phyloP scores from a whole-genome alignment of 2,329 filamentous ascomycete genomes.

The Microascus cirrosus region DNA sequence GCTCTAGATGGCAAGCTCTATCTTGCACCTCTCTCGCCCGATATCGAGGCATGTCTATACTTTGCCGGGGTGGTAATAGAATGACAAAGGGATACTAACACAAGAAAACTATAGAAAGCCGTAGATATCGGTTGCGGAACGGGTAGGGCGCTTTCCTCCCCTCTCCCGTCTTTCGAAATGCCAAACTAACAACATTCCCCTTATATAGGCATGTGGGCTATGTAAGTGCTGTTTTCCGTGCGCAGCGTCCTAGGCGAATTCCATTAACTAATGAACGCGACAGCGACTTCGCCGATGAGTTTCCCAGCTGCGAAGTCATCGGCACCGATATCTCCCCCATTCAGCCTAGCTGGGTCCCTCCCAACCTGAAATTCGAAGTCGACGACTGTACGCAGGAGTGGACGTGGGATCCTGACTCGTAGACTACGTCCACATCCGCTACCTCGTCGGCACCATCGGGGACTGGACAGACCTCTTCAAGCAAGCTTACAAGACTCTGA shows the following conservation, averaged over 20 bases:
- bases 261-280: neutral
- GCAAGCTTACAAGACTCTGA: slow-evolving; percentile 37
- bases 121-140: no score
- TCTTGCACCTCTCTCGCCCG: slow-evolving; percentile 26
- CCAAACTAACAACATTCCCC: slow-evolving; percentile 20
- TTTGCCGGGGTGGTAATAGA: neutral
- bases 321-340: slow-evolving; percentile 47
- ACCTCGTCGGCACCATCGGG: slow-evolving; percentile 44
- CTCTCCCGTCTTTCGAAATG: no score
- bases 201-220: slow-evolving; percentile 45
- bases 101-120: no score
- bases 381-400: slow-evolving; percentile 26
- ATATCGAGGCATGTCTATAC: slow-evolving; percentile 20
- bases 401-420: slow-evolving; percentile 33
- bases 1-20: slow-evolving; percentile 12
- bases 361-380: slow-evolving; percentile 23
- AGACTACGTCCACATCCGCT: slow-evolving; percentile 48
- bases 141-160: no score
- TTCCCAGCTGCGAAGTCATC: slow-evolving; percentile 23
- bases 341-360: slow-evolving; percentile 38
- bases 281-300: slow-evolving; percentile 35
- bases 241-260: neutral
- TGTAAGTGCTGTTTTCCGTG: slow-evolving; percentile 20
- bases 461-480: slow-evolving; percentile 44
- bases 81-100: no score